Conservation (phyloP, 2,329 filamentous ascomycete species). For the Aspergillus ibericus region DNA sequence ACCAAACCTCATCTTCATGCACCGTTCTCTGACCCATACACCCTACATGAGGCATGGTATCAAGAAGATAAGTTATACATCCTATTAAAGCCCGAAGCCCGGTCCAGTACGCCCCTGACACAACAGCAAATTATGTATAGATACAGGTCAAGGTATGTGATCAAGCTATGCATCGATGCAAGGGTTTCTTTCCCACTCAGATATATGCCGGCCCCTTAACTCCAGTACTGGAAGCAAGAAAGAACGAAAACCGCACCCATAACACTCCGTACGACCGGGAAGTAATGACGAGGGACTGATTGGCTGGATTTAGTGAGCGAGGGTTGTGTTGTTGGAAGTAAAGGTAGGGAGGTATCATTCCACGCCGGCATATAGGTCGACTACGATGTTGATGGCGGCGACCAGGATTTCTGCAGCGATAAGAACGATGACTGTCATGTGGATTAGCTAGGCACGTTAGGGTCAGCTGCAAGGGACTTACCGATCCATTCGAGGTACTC, state of each 20-base stretch:
- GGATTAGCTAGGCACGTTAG: conserved; percentile 5
- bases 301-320: not conserved
- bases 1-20: no score
- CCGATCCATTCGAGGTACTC: conserved; percentile 89
- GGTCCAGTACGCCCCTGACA: not conserved
- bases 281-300: no score
- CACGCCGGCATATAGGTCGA: conserved; percentile 78
- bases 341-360: conserved; percentile 40
- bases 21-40: no score
- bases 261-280: no score
- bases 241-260: not conserved
- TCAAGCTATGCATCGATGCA: not conserved
- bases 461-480: conserved; percentile 45
- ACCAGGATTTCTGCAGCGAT: conserved; percentile 95
- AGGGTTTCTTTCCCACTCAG: not conserved
- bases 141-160: not conserved
- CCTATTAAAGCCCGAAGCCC: not conserved
- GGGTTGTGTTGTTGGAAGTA: not conserved
- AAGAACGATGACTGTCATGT: conserved; percentile 74
- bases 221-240: conserved; percentile 13
- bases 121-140: not conserved
- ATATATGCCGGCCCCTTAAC: conserved; percentile 6
- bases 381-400: conserved; percentile 89
- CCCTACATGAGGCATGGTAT: no score
- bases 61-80: not conserved